phyloP scores from a whole-genome alignment of 148 eudicot species.

The Rheum nobile region DNA sequence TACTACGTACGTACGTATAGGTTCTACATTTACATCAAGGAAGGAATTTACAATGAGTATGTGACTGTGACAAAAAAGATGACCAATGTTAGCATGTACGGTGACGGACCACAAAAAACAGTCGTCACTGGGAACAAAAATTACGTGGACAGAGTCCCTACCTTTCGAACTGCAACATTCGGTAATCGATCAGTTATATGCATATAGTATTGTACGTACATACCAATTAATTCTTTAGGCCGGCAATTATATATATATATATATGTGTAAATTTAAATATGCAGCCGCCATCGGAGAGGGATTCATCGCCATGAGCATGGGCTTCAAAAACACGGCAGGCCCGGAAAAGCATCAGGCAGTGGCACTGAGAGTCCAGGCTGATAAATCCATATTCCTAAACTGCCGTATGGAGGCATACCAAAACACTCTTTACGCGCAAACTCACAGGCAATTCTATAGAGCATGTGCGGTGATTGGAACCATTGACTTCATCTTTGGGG shows the following conservation, averaged over 20 bases:
- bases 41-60: slow-evolving; percentile 63
- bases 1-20: slow-evolving; percentile 30
- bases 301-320: slow-evolving; percentile 54
- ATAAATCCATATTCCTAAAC: slow-evolving; percentile 51
- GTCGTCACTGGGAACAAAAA: slow-evolving; percentile 70
- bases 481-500: slow-evolving; percentile 64
- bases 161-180: slow-evolving; percentile 70
- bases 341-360: slow-evolving; percentile 75
- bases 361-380: slow-evolving; percentile 64
- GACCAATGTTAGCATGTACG: slow-evolving; percentile 69
- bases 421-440: slow-evolving; percentile 52
- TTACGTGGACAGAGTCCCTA: slow-evolving; percentile 46
- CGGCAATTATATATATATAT: no score
- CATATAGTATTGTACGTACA: background rate
- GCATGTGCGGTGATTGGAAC: slow-evolving; percentile 60
- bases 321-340: slow-evolving; percentile 75
- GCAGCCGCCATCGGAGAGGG: slow-evolving; percentile 65
- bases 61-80: slow-evolving; percentile 62
- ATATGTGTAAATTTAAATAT: background rate
- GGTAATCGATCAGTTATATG: slow-evolving; percentile 25
- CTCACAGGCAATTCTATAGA: slow-evolving; percentile 57
- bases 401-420: slow-evolving; percentile 71
- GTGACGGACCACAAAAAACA: slow-evolving; percentile 84
- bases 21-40: slow-evolving; percentile 47
- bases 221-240: background rate